phyloP scores from a whole-genome alignment of 2,329 filamentous ascomycete species.

The Claviceps purpurea region DNA sequence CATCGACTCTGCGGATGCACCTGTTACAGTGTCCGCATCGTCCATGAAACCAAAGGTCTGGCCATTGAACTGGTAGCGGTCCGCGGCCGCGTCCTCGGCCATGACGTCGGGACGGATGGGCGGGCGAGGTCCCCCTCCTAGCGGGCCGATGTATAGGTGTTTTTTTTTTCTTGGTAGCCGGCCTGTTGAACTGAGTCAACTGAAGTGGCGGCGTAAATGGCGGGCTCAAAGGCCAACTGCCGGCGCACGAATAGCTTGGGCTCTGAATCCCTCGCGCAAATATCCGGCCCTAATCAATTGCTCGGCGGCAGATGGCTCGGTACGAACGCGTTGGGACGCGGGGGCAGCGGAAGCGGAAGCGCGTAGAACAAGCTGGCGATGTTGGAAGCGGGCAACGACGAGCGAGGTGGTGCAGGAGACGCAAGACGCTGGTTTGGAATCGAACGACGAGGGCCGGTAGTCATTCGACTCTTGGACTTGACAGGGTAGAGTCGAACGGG shows the following conservation, averaged over 20 bases:
- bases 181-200: background rate
- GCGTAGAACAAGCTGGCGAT: background rate
- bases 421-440: slow-evolving; percentile 4
- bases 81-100: slow-evolving; percentile 26
- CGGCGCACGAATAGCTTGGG: background rate
- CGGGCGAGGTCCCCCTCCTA: slow-evolving; percentile 2
- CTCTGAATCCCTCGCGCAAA: slow-evolving; percentile 1
- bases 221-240: slow-evolving; percentile 1
- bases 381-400: background rate
- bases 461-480: slow-evolving; percentile 4
- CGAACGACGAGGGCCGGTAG: slow-evolving; percentile 5
- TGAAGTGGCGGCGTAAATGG: background rate
- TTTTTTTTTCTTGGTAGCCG: background rate
- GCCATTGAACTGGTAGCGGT: slow-evolving; percentile 31
- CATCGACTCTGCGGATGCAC: slow-evolving; percentile 19
- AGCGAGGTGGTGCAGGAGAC: slow-evolving; percentile 1
- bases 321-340: background rate
- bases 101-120: slow-evolving; percentile 15
- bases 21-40: slow-evolving; percentile 16
- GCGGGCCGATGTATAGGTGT: background rate
- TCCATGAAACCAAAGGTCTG: slow-evolving; percentile 24
- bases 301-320: slow-evolving; percentile 1
- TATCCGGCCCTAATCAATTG: background rate
- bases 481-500: slow-evolving; percentile 4
- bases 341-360: background rate